Conservation (phyloP, 768 basidiomycete species). For the Leccinum subgranulosum region DNA sequence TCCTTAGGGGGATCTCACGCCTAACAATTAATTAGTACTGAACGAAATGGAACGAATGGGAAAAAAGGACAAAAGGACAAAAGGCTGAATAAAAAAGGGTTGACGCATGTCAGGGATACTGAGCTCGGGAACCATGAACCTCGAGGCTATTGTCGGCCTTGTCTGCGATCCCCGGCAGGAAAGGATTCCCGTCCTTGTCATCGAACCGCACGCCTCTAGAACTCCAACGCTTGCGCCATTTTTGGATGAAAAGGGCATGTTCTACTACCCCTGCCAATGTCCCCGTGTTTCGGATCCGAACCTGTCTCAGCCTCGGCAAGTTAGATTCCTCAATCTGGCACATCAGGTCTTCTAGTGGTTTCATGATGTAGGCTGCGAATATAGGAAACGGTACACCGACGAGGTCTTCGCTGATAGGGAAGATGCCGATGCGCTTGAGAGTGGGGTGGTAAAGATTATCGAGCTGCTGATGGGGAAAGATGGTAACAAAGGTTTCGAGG, state of each 20-base stretch:
- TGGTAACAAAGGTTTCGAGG: constrained; percentile 40
- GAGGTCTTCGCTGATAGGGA: constrained; percentile 38
- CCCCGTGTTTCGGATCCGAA: constrained; percentile 41
- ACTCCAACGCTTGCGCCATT: constrained; percentile 30
- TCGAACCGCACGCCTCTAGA: constrained; percentile 30
- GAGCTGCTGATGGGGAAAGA: constrained; percentile 33
- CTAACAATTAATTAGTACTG: background rate
- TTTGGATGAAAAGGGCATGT: constrained; percentile 24
- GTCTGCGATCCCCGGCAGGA: constrained; percentile 5
- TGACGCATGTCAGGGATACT: background rate
- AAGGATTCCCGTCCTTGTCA: constrained; percentile 29
- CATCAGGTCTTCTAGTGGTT: constrained; percentile 39
- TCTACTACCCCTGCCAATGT: constrained; percentile 33
- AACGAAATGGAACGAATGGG: background rate
- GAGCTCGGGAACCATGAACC: background rate
- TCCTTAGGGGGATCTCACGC: background rate
- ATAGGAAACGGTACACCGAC: constrained; percentile 36
- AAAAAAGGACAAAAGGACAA: background rate
- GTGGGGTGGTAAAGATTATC: constrained; percentile 38
- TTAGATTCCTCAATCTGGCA: constrained; percentile 35
- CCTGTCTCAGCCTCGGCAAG: constrained; percentile 33
- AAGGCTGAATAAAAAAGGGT: background rate
- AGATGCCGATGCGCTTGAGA: constrained; percentile 42
- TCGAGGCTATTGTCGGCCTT: background rate
- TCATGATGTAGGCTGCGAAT: constrained; percentile 39